A percentile compares a stretch with the other conserved stretches of the same genome.
Conservation (phyloP, 768 basidiomycete genomes). For the Leccinum disarticulatum region DNA sequence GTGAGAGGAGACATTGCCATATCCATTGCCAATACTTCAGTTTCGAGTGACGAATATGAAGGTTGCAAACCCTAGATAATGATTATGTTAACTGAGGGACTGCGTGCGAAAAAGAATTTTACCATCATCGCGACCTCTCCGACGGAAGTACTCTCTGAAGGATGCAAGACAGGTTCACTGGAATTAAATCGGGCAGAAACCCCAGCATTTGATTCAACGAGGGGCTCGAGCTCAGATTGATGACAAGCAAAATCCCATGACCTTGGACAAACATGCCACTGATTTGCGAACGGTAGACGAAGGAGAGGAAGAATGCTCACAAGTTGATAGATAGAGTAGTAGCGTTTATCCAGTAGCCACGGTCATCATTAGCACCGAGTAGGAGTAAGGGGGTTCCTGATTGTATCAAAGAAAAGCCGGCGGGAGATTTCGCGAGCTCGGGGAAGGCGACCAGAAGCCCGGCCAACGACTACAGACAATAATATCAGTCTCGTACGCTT, state of each 20-base stretch:
- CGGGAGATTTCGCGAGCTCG: slow-evolving; percentile 19
- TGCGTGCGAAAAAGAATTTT: slow-evolving; percentile 2
- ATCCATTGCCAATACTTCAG: background rate
- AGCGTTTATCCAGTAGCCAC: slow-evolving; percentile 19
- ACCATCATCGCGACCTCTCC: slow-evolving; percentile 12
- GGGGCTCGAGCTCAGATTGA: slow-evolving; percentile 20
- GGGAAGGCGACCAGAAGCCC: slow-evolving; percentile 26
- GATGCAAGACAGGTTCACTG: background rate
- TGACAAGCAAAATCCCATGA: slow-evolving; percentile 26
- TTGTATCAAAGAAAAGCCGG: slow-evolving; percentile 28
- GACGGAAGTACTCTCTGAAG: background rate
- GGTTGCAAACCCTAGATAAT: slow-evolving; percentile 6
- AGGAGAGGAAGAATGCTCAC: slow-evolving; percentile 16
- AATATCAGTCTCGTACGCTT: background rate
- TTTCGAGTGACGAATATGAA: background rate
- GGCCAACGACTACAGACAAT: slow-evolving; percentile 19
- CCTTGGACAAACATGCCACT: slow-evolving; percentile 7
- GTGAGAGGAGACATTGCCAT: background rate
- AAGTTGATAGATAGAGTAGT: slow-evolving; percentile 21
- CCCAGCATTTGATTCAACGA: background rate
- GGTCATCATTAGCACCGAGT: slow-evolving; percentile 11
- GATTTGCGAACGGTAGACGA: background rate
- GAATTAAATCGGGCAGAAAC: background rate
- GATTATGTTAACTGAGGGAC: slow-evolving; percentile 9
- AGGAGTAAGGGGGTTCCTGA: slow-evolving; percentile 29